Percentiles rank a stretch among this genome's conserved stretches.
phyloP scores from a whole-genome alignment of 495 filamentous ascomycete genomes.

The Xylaria intraflava region DNA sequence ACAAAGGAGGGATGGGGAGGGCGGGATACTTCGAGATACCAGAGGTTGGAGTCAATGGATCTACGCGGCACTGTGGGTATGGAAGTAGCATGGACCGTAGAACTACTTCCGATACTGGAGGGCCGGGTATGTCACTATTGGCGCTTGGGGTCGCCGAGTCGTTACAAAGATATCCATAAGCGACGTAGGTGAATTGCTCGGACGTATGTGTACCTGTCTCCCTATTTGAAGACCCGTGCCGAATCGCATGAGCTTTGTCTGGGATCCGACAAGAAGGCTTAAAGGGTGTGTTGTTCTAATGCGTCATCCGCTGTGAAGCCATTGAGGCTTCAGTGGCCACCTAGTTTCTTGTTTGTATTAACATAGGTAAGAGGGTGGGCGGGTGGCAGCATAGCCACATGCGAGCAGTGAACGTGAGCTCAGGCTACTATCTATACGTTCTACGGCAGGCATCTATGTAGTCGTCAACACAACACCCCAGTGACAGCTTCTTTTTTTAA shows the following conservation, averaged over 20 bases:
- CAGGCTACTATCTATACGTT: background rate
- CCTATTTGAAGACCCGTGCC: background rate
- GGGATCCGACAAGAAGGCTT: background rate
- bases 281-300: background rate
- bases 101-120: background rate
- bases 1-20: too few relatives aligned
- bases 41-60: background rate
- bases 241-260: background rate
- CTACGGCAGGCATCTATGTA: background rate
- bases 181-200: background rate
- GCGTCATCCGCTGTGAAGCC: background rate
- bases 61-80: conserved; percentile 1
- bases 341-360: background rate
- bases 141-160: background rate
- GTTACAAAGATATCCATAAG: background rate
- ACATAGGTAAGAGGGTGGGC: background rate
- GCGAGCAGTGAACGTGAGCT: background rate
- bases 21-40: conserved; percentile 7
- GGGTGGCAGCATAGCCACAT: background rate
- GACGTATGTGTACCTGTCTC: too few relatives aligned
- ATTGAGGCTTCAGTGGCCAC: too few relatives aligned
- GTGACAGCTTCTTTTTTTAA: too few relatives aligned
- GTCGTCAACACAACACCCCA: background rate
- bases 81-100: background rate
- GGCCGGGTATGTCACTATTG: background rate